Base-by-base conservation (phyloP, 208 protist species). In the Crithidia bombi region DNA sequence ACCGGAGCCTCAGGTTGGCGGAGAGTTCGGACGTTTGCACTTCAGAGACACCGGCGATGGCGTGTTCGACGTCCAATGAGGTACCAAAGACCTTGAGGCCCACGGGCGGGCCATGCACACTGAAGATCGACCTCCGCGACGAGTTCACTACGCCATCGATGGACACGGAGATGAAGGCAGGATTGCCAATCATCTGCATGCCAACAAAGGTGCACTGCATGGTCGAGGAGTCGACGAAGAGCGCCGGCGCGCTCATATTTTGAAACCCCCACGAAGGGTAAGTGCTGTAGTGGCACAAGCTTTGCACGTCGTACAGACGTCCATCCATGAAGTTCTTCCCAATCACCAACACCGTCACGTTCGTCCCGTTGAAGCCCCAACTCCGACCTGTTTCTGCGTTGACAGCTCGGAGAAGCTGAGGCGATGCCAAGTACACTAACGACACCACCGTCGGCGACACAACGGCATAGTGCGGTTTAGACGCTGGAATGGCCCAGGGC, bases 401-500 rank as follows among this genome's bases (percentile, higher is more conserved):
- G 3, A 59, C 15, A 21, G 30, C 65, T 4, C 15, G 25, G 2
- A 30, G 6, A 14, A 73, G 17, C 11, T 43, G 2, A 15, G 67
- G 67, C 19, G 46, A 50, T 0, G 30, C 2, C 26, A 73, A 0
- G 28, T 57, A 47, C 11, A 17, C 1, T 10, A 73, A 38, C 26
- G 5, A 10, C 36, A 25, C 14, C 9, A 15, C 33, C 1, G 26
- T 21, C 9, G 67, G 57, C 32, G 67, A 73, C 15, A 52, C 41
- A 1, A 47, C 67, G n/a, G 41, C 55, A 28, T 50, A 12, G 33
- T 25, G 46, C 55, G 67, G 67, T 32, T 10, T n/a, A 35, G 35
- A 0, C 3, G 67, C 47, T 0, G 55, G 67, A 2, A 73, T 17
- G 0, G 67, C 67, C 55, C 57, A 73, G 19, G 55, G 14, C 19